Conservation (phyloP, 202 grass and related monocot species). For the Carex sylvatica region DNA sequence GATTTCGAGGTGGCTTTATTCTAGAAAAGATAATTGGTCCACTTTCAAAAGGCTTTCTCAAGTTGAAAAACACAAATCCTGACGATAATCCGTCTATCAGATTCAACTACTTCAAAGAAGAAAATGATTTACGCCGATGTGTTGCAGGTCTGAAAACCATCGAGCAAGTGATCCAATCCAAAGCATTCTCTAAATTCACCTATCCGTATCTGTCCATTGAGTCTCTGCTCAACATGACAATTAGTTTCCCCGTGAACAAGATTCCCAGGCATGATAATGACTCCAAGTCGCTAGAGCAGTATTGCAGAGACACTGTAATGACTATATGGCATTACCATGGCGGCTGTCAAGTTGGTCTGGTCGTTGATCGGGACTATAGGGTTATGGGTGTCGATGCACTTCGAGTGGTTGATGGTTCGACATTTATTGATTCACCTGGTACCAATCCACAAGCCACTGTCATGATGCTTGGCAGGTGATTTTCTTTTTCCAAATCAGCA, state of each 20-base stretch:
- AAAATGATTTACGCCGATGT: slow-evolving; percentile 62
- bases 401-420: slow-evolving; percentile 40
- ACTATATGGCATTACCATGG: slow-evolving; percentile 98
- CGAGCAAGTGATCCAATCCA: slow-evolving; percentile 52
- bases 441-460: slow-evolving; percentile 96
- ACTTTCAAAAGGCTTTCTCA: slow-evolving; percentile 59
- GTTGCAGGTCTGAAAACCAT: slow-evolving; percentile 53
- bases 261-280: slow-evolving; percentile 59
- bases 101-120: slow-evolving; percentile 85
- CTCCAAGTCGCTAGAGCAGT: slow-evolving; percentile 59
- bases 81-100: slow-evolving; percentile 70
- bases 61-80: slow-evolving; percentile 62
- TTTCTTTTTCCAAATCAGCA: background rate
- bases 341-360: slow-evolving; percentile 65
- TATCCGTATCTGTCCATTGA: slow-evolving; percentile 45
- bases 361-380: slow-evolving; percentile 52
- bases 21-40: slow-evolving; percentile 73
- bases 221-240: slow-evolving; percentile 70
- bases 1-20: slow-evolving; percentile 74
- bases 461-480: slow-evolving; percentile 74
- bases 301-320: slow-evolving; percentile 72
- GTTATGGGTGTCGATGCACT: slow-evolving; percentile 54
- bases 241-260: slow-evolving; percentile 63
- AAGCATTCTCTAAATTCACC: slow-evolving; percentile 53
- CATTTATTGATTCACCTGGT: slow-evolving; percentile 61